phyloP scores from a whole-genome alignment of 257 asterid species.

The Verbena officinalis region DNA sequence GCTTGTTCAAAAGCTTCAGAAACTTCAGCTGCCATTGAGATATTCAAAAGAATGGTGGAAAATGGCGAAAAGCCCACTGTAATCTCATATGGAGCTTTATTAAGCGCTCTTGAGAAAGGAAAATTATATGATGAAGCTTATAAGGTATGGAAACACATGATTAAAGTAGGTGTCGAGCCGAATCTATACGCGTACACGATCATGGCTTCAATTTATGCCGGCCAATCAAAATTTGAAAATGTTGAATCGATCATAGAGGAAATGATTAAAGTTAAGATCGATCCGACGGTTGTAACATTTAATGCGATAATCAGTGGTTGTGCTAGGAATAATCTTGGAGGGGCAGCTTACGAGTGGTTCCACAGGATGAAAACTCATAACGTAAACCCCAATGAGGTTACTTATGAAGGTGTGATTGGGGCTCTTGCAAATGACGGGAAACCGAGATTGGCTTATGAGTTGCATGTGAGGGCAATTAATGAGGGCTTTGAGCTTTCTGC shows the following conservation, averaged over 20 bases:
- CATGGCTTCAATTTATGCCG: conserved; percentile 80
- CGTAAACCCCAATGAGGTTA: conserved; percentile 74
- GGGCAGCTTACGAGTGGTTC: conserved; percentile 81
- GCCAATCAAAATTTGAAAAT: conserved; percentile 59
- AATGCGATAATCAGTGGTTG: conserved; percentile 88
- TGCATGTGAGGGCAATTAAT: conserved; percentile 58
- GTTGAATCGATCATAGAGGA: conserved; percentile 65
- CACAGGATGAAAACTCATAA: conserved; percentile 57
- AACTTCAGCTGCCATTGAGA: conserved; percentile 75
- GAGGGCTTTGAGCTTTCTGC: conserved; percentile 74
- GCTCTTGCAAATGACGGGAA: conserved; percentile 79
- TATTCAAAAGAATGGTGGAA: conserved; percentile 91
- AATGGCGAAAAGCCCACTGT: conserved; percentile 83
- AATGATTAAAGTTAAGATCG: conserved; percentile 52
- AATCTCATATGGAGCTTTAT: conserved; percentile 88
- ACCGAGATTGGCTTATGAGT: conserved; percentile 82
- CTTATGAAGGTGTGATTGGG: conserved; percentile 72
- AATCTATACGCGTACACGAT: conserved; percentile 85
- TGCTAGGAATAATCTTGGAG: conserved; percentile 44
- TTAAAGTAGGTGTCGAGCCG: conserved; percentile 65
- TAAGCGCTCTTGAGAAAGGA: conserved; percentile 95
- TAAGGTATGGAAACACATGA: conserved; percentile 91
- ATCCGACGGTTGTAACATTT: conserved; percentile 90
- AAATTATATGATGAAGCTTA: conserved; percentile 81
- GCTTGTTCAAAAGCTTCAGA: conserved; percentile 94